Evolutionary conservation across 768 basidiomycete genomes (phyloP).

Genomic region (Exsudoporus frostii): DNA sequence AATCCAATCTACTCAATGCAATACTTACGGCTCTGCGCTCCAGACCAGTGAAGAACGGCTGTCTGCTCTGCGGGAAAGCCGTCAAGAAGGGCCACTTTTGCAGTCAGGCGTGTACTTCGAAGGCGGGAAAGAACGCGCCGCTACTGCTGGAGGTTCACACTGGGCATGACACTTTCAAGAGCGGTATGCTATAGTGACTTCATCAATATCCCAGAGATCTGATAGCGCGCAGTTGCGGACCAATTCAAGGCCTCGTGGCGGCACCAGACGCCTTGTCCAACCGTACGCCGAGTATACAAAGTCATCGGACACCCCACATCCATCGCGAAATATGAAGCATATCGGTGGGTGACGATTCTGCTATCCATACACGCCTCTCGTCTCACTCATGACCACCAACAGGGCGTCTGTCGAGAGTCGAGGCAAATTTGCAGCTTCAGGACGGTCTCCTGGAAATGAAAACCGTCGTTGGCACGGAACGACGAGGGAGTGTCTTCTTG

Average conservation of each 20-base stretch:
- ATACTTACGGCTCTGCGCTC: constrained; percentile 31
- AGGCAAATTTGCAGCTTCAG: constrained; percentile 53
- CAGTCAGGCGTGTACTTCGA: constrained; percentile 49
- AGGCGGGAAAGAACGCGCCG: constrained; percentile 53
- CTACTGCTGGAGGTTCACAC: constrained; percentile 57
- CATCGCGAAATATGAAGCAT: constrained; percentile 55
- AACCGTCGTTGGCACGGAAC: constrained; percentile 78
- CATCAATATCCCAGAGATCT: neutral
- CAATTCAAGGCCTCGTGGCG: constrained; percentile 73
- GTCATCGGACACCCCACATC: constrained; percentile 49
- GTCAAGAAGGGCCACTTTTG: constrained; percentile 67
- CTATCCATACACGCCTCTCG: neutral
- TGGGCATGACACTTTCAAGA: constrained; percentile 61
- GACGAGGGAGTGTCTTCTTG: constrained; percentile 58
- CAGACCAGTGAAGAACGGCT: constrained; percentile 42
- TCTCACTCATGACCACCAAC: constrained; percentile 1
- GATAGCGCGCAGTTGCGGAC: constrained; percentile 45
- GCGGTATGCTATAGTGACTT: constrained; percentile 41
- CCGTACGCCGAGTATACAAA: constrained; percentile 63
- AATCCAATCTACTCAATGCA: constrained; percentile 23
- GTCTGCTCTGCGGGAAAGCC: constrained; percentile 57
- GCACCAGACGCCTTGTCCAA: constrained; percentile 54
- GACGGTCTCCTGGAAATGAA: constrained; percentile 64
- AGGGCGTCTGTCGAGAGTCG: constrained; percentile 56
- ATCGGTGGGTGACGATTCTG: constrained; percentile 41